Evolutionary conservation across 192 early-diverging fungal genomes (phyloP).

Genomic region (Cladochytrium replicatum): DNA sequence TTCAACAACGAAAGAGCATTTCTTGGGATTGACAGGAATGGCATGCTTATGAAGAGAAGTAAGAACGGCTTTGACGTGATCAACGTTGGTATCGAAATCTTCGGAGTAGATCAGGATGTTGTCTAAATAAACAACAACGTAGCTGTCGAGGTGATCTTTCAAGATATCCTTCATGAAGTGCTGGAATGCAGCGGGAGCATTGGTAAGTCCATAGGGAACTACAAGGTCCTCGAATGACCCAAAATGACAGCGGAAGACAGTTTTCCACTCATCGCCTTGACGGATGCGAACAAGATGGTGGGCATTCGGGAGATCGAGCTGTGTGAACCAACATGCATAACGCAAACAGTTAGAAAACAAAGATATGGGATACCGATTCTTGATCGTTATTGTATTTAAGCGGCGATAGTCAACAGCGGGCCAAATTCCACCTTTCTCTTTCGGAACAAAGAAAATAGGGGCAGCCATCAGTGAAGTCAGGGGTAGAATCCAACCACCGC

Average conservation of each 20-base stretch:
- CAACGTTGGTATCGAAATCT: no score
- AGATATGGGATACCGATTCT: slow-evolving; percentile 29
- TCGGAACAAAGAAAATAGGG: slow-evolving; percentile 28
- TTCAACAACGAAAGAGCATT: no score
- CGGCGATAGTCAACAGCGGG: slow-evolving; percentile 31
- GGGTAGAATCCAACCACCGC: slow-evolving; percentile 10
- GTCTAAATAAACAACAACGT: no score
- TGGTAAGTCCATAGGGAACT: slow-evolving; percentile 5
- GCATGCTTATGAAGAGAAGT: no score
- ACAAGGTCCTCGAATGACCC: slow-evolving; percentile 11
- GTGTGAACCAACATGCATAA: slow-evolving; percentile 18
- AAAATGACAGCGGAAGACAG: slow-evolving; percentile 10
- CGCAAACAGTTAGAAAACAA: slow-evolving; percentile 15
- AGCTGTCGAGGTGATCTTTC: no score
- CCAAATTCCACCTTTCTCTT: slow-evolving; percentile 22
- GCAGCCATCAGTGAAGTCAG: slow-evolving; percentile 13
- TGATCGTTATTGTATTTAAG: slow-evolving; percentile 26
- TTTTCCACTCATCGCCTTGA: slow-evolving; percentile 1
- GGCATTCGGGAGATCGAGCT: slow-evolving; percentile 7
- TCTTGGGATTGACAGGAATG: no score
- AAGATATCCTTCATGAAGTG: no score
- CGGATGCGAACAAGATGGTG: slow-evolving; percentile 3
- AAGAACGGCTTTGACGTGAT: no score
- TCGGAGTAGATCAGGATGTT: no score
- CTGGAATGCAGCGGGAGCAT: no score